Base-by-base conservation (phyloP, 2,329 filamentous ascomycete species). In the Botrytis paeoniae region DNA sequence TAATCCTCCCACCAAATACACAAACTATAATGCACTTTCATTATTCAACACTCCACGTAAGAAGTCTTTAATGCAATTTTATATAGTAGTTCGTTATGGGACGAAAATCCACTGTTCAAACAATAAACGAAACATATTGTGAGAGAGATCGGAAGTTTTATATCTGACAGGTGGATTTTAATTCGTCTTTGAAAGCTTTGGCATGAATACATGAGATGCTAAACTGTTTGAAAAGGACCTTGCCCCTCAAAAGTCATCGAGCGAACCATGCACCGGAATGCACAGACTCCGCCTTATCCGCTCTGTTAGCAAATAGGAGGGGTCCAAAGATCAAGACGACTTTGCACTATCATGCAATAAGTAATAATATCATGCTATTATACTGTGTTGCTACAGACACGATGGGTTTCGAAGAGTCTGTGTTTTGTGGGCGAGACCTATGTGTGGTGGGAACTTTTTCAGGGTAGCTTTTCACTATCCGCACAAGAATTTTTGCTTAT, bases 271-370 rank as follows among this genome's bases (percentile, higher is more conserved):
- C n/a, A 32, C 51, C 37, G 63, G 41, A 35, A 41, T 29, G 61
- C 48, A 66, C 70, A 66, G 70, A 66, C 61, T 25, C 8, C 14
- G 37, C n/a, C 29, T 20, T 66, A 32, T 54, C 43, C 37, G 37
- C 25, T 29, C 37, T 59, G n/a, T 29, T 12, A 45, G 61, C 61
- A 66, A 66, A 66, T 66, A 43, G 20, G 48, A 65, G 39, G n/a
- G 51, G n/a, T 22, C 16, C 25, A 69, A n/a, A 32, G 16, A 14
- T 25, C 14, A 35, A 60, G 14, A n/a, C 37, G 39, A 60, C 29
- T 66, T 45, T 57, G 70, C 70, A 65, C 29, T 71, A 22, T 71
- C 61, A 71, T 71, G 70, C 70, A 48, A 41, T 39, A 71, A 54
- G 25, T 59, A 22, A 68, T 68, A 72, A 72, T 16, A 60, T 48